Percentiles rank a stretch among this genome's conserved stretches.
Evolutionary conservation across 306 rosid genomes (phyloP).

Genomic region (Clitoria ternatea): DNA sequence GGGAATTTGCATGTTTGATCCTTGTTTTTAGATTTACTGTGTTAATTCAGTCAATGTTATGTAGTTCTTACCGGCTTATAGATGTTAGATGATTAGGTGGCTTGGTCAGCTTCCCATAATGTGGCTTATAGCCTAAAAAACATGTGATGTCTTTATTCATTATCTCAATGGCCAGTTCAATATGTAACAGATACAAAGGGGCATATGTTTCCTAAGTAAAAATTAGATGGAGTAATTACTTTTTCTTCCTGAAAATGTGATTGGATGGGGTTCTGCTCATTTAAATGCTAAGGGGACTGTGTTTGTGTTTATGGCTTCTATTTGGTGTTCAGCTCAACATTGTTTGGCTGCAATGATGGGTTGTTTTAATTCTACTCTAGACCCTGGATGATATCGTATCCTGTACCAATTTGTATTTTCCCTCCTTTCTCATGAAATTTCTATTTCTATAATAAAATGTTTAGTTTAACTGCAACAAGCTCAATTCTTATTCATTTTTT

Average conservation of each 20-base stretch:
- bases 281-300: neutral
- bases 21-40: too few species aligned
- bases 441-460: too few species aligned
- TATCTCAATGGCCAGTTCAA: too few species aligned
- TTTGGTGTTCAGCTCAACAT: neutral
- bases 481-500: neutral
- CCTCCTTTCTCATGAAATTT: neutral
- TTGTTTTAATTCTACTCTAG: constrained; percentile 3
- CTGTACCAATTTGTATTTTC: neutral
- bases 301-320: neutral
- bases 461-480: neutral
- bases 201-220: neutral
- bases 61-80: neutral
- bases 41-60: neutral
- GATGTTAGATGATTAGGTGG: neutral
- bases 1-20: too few species aligned
- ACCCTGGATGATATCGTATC: constrained; percentile 1
- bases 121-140: constrained; percentile 1
- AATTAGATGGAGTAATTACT: neutral
- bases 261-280: neutral
- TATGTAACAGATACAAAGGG: neutral
- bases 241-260: neutral
- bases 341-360: neutral
- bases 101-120: neutral
- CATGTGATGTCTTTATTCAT: neutral